These are phyloP conservation scores for Mycosphaerella sp. DNA, from an alignment of 2,329 filamentous ascomycete genomes.

Conservation along the genomic window DNA sequence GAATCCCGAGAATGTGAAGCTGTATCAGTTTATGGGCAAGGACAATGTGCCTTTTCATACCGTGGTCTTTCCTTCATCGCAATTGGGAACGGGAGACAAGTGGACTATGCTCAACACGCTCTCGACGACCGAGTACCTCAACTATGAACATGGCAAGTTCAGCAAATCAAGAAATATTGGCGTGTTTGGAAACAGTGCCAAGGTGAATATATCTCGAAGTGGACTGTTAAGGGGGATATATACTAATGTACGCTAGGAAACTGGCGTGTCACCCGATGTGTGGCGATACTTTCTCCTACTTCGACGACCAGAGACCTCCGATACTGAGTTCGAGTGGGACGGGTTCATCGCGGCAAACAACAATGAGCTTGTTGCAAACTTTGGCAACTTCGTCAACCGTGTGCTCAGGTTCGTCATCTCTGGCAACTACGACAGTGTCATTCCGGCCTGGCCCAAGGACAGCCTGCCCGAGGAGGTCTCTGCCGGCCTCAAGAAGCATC, in stretches of 20 bases:
- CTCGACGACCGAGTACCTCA: conserved; percentile 82
- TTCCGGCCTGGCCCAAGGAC: conserved; percentile 45
- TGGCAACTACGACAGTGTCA: conserved; percentile 60
- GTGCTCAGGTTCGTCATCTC: conserved; percentile 65
- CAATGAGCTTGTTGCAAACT: conserved; percentile 73
- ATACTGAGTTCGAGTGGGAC: conserved; percentile 86
- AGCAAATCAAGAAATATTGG: conserved; percentile 84
- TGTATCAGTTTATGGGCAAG: conserved; percentile 96
- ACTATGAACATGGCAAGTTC: conserved; percentile 87
- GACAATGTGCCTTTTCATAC: conserved; percentile 84
- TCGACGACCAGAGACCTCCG: conserved; percentile 75
- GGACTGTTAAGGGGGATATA: background rate
- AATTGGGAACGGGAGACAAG: conserved; percentile 74
- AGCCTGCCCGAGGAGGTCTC: conserved; percentile 45
- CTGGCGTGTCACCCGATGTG: conserved; percentile 76
- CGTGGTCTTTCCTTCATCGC: conserved; percentile 83
- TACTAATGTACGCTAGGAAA: conserved; percentile 46
- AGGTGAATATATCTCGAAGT: conserved; percentile 28
- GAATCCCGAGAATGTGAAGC: conserved; percentile 75
- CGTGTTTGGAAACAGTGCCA: conserved; percentile 85
- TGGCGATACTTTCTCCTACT: conserved; percentile 90
- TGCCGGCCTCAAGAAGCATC: conserved; percentile 36
- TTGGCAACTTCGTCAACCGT: conserved; percentile 55
- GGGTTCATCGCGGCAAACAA: conserved; percentile 81
- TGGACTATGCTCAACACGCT: conserved; percentile 90